Conservation (phyloP, 2,329 filamentous ascomycete genomes). For the Reticulascus tulasneorum region DNA sequence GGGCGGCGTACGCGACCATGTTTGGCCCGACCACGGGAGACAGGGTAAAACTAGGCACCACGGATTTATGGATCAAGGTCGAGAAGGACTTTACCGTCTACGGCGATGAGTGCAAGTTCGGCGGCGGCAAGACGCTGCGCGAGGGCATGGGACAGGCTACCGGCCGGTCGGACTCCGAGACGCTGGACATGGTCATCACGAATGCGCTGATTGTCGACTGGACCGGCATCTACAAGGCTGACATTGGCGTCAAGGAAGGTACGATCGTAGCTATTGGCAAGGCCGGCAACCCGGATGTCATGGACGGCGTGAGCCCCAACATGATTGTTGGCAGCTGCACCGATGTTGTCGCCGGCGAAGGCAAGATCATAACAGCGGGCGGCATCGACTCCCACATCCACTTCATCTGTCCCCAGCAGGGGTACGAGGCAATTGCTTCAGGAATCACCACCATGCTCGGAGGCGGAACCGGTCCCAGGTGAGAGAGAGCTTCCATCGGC, state of each 20-base stretch:
- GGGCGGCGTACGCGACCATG: conserved; percentile 78
- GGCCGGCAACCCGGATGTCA: conserved; percentile 94
- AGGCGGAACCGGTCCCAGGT: conserved; percentile 88
- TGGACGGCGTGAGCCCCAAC: conserved; percentile 76
- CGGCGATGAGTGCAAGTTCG: conserved; percentile 93
- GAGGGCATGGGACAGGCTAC: conserved; percentile 95
- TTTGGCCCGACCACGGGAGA: conserved; percentile 92
- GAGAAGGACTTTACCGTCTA: conserved; percentile 82
- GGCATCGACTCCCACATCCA: conserved; percentile 90
- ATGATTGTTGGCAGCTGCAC: conserved; percentile 86
- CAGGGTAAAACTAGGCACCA: conserved; percentile 73
- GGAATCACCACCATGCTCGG: conserved; percentile 90
- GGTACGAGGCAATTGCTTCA: conserved; percentile 74
- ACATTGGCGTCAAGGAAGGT: conserved; percentile 89
- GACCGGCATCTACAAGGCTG: conserved; percentile 91
- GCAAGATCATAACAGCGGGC: conserved; percentile 86
- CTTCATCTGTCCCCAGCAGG: conserved; percentile 92
- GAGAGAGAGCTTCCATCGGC: conserved; percentile 16
- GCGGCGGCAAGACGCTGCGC: conserved; percentile 86
- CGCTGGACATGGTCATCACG: conserved; percentile 79
- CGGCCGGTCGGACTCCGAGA: conserved; percentile 66
- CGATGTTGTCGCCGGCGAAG: conserved; percentile 87
- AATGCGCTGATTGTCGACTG: conserved; percentile 91
- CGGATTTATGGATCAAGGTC: conserved; percentile 85
- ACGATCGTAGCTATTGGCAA: conserved; percentile 87